phyloP scores from a whole-genome alignment of 2,329 filamentous ascomycete species.

The Rhynchosporium secalis region DNA sequence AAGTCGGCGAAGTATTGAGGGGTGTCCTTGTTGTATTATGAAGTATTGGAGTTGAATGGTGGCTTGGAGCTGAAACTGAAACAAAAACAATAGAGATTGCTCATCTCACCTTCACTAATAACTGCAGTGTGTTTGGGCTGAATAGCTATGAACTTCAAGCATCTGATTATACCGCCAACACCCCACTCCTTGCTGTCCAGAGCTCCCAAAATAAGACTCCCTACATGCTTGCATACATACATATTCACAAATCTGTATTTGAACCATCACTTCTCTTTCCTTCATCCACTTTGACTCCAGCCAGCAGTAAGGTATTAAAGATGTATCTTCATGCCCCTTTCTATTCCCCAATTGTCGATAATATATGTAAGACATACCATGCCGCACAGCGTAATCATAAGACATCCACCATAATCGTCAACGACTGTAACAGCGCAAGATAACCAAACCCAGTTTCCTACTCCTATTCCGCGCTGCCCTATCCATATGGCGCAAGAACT shows the following conservation, averaged over 20 bases:
- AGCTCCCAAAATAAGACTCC: neutral
- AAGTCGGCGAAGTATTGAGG: too few species aligned
- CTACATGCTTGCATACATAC: neutral
- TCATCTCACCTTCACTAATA: too few species aligned
- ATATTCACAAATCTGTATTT: neutral
- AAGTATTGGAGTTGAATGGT: too few species aligned
- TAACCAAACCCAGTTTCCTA: neutral
- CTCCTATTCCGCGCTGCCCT: neutral
- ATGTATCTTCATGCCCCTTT: neutral
- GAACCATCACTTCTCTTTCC: neutral
- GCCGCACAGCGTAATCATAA: neutral
- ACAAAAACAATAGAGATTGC: too few species aligned
- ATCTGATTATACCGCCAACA: too few species aligned
- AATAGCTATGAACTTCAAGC: too few species aligned
- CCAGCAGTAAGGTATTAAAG: neutral
- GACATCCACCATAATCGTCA: neutral
- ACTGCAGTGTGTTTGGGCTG: too few species aligned
- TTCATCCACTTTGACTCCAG: neutral
- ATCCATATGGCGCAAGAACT: neutral
- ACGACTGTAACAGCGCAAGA: neutral
- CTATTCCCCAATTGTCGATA: neutral
- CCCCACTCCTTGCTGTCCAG: too few species aligned
- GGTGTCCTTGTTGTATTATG: too few species aligned
- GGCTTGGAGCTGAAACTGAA: too few species aligned
- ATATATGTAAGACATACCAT: slow-evolving; percentile 1